Conservation (phyloP, 306 rosid genomes). For the Glycine soja region DNA sequence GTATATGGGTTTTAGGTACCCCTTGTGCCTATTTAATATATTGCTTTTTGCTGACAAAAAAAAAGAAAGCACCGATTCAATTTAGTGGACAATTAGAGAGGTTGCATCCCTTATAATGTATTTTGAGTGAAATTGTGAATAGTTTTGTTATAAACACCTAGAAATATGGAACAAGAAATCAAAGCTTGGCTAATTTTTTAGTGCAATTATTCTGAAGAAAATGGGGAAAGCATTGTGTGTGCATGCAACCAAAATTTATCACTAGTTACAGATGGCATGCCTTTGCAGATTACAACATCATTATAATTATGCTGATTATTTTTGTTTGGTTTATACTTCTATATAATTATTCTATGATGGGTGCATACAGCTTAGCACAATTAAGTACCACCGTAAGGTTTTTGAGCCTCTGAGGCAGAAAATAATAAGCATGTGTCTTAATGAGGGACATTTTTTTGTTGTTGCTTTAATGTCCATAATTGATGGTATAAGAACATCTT, state of each 20-base stretch:
- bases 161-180: background rate
- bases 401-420: background rate
- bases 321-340: background rate
- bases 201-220: conserved; percentile 2
- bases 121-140: background rate
- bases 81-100: conserved; percentile 2
- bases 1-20: too few species aligned
- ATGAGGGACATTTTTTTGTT: background rate
- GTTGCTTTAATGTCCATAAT: background rate
- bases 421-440: conserved; percentile 2
- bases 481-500: background rate
- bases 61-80: background rate
- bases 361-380: conserved; percentile 1
- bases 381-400: conserved; percentile 9
- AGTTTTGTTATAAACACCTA: background rate
- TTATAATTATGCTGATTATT: background rate
- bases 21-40: too few species aligned
- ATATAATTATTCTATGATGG: background rate
- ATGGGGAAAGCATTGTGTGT: conserved; percentile 2
- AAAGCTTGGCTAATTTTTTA: background rate
- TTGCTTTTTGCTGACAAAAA: too few species aligned
- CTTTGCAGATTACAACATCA: background rate
- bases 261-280: conserved; percentile 7
- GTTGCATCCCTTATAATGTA: background rate
- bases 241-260: conserved; percentile 19